A percentile compares a stretch with the other conserved stretches of the same genome.
phyloP scores from a whole-genome alignment of 148 eudicot genomes.

The Bassia scoparia region DNA sequence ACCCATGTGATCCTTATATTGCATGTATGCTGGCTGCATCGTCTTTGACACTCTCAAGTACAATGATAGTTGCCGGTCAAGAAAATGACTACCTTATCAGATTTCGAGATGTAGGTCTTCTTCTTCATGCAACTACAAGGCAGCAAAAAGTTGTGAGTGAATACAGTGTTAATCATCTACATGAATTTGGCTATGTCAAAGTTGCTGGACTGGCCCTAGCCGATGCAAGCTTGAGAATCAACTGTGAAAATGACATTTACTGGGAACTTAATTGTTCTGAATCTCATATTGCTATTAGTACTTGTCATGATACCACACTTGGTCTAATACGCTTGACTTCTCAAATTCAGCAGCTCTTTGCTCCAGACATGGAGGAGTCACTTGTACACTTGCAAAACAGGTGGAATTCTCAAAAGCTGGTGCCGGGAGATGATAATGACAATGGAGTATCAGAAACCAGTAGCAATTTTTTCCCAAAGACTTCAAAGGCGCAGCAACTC shows the following conservation, averaged over 20 bases:
- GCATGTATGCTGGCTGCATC: conserved; percentile 79
- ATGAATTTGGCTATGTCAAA: conserved; percentile 65
- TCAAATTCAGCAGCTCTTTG: conserved; percentile 88
- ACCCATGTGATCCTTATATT: conserved; percentile 35
- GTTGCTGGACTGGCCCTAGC: conserved; percentile 66
- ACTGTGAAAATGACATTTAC: conserved; percentile 40
- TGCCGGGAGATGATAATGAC: conserved; percentile 35
- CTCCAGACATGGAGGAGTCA: conserved; percentile 86
- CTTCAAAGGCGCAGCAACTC: conserved; percentile 37
- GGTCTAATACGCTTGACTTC: conserved; percentile 61
- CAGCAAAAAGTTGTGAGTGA: conserved; percentile 30
- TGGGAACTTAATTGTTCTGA: conserved; percentile 82
- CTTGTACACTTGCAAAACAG: conserved; percentile 79
- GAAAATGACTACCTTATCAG: conserved; percentile 50
- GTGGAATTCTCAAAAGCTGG: conserved; percentile 69
- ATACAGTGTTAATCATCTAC: conserved; percentile 52
- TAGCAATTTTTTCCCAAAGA: conserved; percentile 33
- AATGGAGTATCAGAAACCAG: conserved; percentile 21
- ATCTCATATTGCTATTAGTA: conserved; percentile 53
- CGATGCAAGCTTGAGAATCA: conserved; percentile 51
- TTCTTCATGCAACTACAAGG: conserved; percentile 45
- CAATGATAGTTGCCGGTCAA: conserved; percentile 31
- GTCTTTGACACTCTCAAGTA: conserved; percentile 57
- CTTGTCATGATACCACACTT: conserved; percentile 84
- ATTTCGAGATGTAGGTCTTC: conserved; percentile 73